Evolutionary conservation across 192 early-diverging fungal genomes (phyloP).

Genomic region (Oehlia diaphana): DNA sequence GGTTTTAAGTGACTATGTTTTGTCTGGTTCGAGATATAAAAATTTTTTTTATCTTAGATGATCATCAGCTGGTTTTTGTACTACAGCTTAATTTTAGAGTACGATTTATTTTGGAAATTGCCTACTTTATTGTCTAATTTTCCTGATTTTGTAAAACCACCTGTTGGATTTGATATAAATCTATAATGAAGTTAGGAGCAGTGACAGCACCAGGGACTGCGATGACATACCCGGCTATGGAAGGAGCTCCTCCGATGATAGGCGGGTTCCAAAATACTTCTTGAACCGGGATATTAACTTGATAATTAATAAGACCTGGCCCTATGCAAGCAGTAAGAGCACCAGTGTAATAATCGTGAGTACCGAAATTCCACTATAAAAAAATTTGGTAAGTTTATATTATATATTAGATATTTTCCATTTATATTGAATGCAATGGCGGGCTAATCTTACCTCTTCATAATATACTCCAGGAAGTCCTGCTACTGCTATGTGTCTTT

Average conservation of each 20-base stretch:
- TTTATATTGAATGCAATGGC: conserved; percentile 4
- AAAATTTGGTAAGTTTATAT: too few species aligned
- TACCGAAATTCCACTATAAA: conserved; percentile 21
- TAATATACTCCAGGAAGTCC: not conserved
- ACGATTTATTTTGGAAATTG: too few species aligned
- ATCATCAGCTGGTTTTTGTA: too few species aligned
- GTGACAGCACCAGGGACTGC: not conserved
- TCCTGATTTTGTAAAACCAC: too few species aligned
- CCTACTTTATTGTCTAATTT: too few species aligned
- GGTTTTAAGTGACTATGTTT: too few species aligned
- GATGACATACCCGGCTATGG: not conserved
- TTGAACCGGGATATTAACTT: not conserved
- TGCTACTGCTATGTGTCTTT: too few species aligned
- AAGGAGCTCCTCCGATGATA: not conserved
- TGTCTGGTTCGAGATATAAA: too few species aligned
- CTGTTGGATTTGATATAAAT: too few species aligned
- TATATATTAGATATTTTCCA: not conserved
- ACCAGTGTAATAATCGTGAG: conserved; percentile 5
- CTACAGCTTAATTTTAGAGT: too few species aligned
- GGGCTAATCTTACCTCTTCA: conserved; percentile 19
- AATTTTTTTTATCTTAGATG: too few species aligned
- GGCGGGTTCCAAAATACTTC: conserved; percentile 2
- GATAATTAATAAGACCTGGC: conserved; percentile 1
- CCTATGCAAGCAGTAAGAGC: not conserved
- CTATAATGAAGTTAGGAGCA: not conserved